phyloP scores from a whole-genome alignment of 1,284 basidiomycete species.

The Erythrobasidium hasegawianum region DNA sequence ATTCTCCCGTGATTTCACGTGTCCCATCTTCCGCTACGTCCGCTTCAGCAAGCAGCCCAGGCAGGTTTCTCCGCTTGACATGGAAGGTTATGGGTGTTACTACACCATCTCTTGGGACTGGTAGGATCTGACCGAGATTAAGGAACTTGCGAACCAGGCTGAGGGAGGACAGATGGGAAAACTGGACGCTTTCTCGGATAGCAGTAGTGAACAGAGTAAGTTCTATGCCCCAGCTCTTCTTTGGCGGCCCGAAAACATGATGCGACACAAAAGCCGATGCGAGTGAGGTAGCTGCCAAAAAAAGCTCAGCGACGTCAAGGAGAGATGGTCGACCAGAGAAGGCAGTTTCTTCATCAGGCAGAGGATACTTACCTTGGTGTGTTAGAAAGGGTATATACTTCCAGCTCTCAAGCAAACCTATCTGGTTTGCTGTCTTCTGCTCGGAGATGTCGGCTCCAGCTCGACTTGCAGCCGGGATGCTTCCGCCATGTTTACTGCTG shows the following conservation, averaged over 20 bases:
- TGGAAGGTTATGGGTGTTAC: slow-evolving; percentile 92
- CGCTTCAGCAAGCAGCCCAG: slow-evolving; percentile 70
- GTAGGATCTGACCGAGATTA: slow-evolving; percentile 53
- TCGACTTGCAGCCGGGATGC: slow-evolving; percentile 18
- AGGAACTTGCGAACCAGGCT: slow-evolving; percentile 47
- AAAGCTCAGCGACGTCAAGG: background rate
- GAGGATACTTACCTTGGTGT: slow-evolving; percentile 39
- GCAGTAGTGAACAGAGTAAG: slow-evolving; percentile 58
- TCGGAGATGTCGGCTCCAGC: slow-evolving; percentile 30
- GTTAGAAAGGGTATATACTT: slow-evolving; percentile 43
- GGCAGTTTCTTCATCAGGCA: background rate
- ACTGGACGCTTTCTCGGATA: slow-evolving; percentile 77
- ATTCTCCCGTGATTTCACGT: slow-evolving; percentile 86
- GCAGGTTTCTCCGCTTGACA: slow-evolving; percentile 67
- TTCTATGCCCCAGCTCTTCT: slow-evolving; percentile 52
- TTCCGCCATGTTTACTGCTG: background rate
- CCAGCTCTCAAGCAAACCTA: slow-evolving; percentile 38
- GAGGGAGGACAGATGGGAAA: slow-evolving; percentile 81
- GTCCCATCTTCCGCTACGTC: slow-evolving; percentile 69
- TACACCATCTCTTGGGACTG: slow-evolving; percentile 86
- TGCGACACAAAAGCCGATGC: slow-evolving; percentile 62
- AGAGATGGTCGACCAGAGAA: background rate
- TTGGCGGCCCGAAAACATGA: slow-evolving; percentile 56
- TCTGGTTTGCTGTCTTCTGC: slow-evolving; percentile 34
- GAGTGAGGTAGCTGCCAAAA: slow-evolving; percentile 28